phyloP scores from a whole-genome alignment of 1,139 yeast species.

The Candida glucosophila region DNA sequence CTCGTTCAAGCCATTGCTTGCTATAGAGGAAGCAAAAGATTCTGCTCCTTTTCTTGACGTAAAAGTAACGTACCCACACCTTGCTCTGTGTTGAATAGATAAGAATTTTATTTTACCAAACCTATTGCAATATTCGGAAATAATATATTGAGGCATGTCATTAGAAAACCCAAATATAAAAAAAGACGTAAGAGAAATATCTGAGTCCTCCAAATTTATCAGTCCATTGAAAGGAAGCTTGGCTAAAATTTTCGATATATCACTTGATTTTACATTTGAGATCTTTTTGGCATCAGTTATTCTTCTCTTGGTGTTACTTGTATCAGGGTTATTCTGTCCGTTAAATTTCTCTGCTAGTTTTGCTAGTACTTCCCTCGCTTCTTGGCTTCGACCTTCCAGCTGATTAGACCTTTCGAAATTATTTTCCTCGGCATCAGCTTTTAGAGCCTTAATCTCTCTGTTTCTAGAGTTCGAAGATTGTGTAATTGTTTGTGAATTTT shows the following conservation, averaged over 20 bases:
- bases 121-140: conserved; percentile 39
- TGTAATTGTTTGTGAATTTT: conserved; percentile 12
- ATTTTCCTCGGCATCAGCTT: conserved; percentile 28
- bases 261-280: conserved; percentile 20
- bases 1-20: conserved; percentile 18
- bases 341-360: conserved; percentile 33
- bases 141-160: conserved; percentile 54
- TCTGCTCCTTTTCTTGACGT: conserved; percentile 45
- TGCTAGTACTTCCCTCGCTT: conserved; percentile 20
- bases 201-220: conserved; percentile 32
- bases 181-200: conserved; percentile 38
- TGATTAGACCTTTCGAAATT: conserved; percentile 5
- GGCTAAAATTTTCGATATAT: conserved; percentile 40
- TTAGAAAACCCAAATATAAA: conserved; percentile 68
- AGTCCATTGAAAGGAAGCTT: conserved; percentile 58
- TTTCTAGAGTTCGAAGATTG: conserved; percentile 10
- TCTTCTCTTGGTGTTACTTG: conserved; percentile 4
- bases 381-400: conserved; percentile 4
- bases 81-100: conserved; percentile 51
- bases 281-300: conserved; percentile 4
- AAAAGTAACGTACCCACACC: conserved; percentile 59
- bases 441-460: conserved; percentile 35
- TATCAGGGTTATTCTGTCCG: conserved; percentile 4
- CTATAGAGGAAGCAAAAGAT: conserved; percentile 34
- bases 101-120: conserved; percentile 42